Base-by-base conservation (phyloP, 495 filamentous ascomycete species). In the Aspergillus asperescens region DNA sequence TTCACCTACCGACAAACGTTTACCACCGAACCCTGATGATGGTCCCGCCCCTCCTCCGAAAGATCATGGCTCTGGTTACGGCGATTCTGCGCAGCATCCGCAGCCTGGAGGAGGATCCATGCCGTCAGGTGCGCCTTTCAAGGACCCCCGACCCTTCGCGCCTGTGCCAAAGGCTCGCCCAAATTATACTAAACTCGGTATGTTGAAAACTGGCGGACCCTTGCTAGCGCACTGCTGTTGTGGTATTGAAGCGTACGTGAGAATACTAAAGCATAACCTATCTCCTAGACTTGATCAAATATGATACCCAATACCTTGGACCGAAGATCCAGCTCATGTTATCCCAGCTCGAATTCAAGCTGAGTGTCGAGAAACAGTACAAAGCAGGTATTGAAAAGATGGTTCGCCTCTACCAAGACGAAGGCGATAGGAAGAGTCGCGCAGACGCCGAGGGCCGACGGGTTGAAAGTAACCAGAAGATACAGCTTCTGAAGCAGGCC, bases 371-470 rank as follows among this genome's bases (percentile, higher is more conserved):
- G 72, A 95, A 96, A 63, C 93, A 99, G 70, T 99, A 99, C 72
- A 93, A 97, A 60, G 94, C 94, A 55, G 93, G 93, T 53, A 92
- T 99, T 58, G 94, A 99, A 70, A 99, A 99, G 77, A 99, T 99
- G 94, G 88, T 95, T 35, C 89, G 90, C 66, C 77, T 97, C 37
- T 99, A 99, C 64, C 85, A 93, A 67, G 90, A 97, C 73, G 93
- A 97, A 68, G 92, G 93, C n/a, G 93, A 99, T 62, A 83, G 89
- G 52, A 96, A 95, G 74, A 96, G 90, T 71, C 88, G 84, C 59
- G 81, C 86, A 45, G 93, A 99, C 72, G 94, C 93, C 20, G 89
- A 95, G 62, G 87, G 83, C 27, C 82, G 85, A 63, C 81, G 88
- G 31, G 84, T 95, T 52, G 93, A 99, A 72, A 96, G 91, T 70